phyloP scores from a whole-genome alignment of 2,329 filamentous ascomycete genomes.

The Pestalotiopsis fici region DNA sequence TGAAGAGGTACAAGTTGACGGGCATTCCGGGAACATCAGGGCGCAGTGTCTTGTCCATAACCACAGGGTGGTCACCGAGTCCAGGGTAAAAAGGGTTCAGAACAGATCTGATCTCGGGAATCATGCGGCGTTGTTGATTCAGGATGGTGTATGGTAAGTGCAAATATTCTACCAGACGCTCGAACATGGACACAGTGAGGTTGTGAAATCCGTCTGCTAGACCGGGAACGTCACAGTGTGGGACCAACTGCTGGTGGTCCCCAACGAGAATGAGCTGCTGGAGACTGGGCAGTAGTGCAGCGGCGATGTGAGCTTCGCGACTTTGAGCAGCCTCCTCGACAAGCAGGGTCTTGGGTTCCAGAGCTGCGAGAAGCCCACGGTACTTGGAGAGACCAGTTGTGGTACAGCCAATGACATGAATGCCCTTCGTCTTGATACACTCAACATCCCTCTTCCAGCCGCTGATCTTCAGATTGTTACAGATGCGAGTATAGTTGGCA shows the following conservation, averaged over 20 bases:
- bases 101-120: constrained; percentile 43
- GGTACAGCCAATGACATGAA: constrained; percentile 65
- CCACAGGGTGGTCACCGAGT: constrained; percentile 45
- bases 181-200: constrained; percentile 77
- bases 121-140: constrained; percentile 65
- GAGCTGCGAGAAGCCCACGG: constrained; percentile 64
- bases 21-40: constrained; percentile 49
- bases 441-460: constrained; percentile 59
- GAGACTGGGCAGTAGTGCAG: constrained; percentile 50
- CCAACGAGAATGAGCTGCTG: constrained; percentile 65
- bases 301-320: constrained; percentile 61
- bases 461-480: constrained; percentile 54
- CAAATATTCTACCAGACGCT: constrained; percentile 68
- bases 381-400: constrained; percentile 84
- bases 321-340: constrained; percentile 83
- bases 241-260: constrained; percentile 79
- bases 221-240: constrained; percentile 62
- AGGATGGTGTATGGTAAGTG: constrained; percentile 65
- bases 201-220: constrained; percentile 63
- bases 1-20: constrained; percentile 40
- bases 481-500: constrained; percentile 48
- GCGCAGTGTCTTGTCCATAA: constrained; percentile 31
- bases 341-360: constrained; percentile 68
- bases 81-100: constrained; percentile 48
- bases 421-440: constrained; percentile 33